These are phyloP conservation scores for Flammula alnicola DNA, from an alignment of 1,284 basidiomycete species.

Conservation along the genomic window DNA sequence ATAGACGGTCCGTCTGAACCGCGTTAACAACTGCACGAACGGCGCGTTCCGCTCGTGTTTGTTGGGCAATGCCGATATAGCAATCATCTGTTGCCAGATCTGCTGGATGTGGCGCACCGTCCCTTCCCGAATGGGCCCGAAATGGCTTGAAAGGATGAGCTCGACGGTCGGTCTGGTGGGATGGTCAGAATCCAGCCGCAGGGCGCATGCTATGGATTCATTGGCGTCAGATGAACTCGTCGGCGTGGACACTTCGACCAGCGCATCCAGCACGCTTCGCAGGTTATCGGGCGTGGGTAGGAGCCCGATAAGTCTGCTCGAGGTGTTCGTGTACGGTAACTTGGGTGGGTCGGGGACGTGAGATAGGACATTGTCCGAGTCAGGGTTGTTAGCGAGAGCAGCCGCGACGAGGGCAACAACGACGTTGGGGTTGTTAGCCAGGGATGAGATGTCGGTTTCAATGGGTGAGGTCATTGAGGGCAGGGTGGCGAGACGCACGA, in stretches of 20 bases:
- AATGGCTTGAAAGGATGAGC: constrained; percentile 8
- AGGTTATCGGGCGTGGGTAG: background rate
- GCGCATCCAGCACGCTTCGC: background rate
- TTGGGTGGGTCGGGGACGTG: background rate
- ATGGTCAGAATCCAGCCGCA: constrained; percentile 3
- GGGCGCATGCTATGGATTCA: constrained; percentile 5
- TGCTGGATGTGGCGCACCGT: constrained; percentile 1
- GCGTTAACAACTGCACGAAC: background rate
- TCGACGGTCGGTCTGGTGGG: background rate
- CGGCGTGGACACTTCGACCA: constrained; percentile 1
- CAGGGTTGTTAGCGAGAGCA: too few species aligned
- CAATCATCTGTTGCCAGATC: constrained; percentile 8
- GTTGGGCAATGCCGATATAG: constrained; percentile 1
- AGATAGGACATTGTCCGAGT: background rate
- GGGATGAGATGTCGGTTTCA: too few species aligned
- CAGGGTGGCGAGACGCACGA: too few species aligned
- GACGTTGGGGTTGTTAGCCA: constrained; percentile 1
- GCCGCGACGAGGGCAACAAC: constrained; percentile 2
- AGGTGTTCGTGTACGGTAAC: background rate
- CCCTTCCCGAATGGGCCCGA: constrained; percentile 1
- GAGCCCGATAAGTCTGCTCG: background rate
- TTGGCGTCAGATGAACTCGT: background rate
- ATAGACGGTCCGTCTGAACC: constrained; percentile 3
- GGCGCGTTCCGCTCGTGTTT: background rate
- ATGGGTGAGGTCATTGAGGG: too few species aligned